phyloP scores from a whole-genome alignment of 2,329 filamentous ascomycete genomes.

The Penicillium polonicum region DNA sequence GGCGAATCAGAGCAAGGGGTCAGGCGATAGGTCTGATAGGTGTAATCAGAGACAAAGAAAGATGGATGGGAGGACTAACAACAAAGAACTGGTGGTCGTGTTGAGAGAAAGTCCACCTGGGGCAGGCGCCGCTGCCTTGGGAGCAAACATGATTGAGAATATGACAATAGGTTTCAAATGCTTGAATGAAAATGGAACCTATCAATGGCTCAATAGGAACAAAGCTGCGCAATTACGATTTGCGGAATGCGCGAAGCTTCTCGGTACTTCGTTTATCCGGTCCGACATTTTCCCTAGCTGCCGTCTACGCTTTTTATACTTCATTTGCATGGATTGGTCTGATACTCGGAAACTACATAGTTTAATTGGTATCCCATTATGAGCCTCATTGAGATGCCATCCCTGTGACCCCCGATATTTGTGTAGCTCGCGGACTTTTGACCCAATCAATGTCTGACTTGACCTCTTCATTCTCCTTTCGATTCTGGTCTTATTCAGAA shows the following conservation, averaged over 20 bases:
- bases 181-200: conserved; percentile 10
- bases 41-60: conserved; percentile 2
- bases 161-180: conserved; percentile 5
- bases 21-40: conserved; percentile 3
- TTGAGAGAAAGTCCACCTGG: conserved; percentile 52
- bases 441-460: background rate
- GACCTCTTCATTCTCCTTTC: background rate
- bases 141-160: conserved; percentile 34
- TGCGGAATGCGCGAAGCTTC: conserved; percentile 15
- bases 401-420: background rate
- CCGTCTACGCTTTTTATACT: background rate
- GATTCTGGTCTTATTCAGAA: background rate
- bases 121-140: conserved; percentile 36
- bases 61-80: conserved; percentile 39
- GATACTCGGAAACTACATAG: conserved; percentile 5
- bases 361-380: background rate
- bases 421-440: background rate
- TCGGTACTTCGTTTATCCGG: conserved; percentile 19
- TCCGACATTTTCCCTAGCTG: background rate
- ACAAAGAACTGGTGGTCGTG: conserved; percentile 50
- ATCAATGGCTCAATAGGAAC: background rate
- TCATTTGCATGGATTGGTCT: background rate
- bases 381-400: background rate
- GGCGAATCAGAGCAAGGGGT: conserved; percentile 8
- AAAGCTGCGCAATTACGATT: conserved; percentile 16